Base-by-base conservation (phyloP, 1,284 basidiomycete genomes). In the Cutaneotrichosporon sp. region DNA sequence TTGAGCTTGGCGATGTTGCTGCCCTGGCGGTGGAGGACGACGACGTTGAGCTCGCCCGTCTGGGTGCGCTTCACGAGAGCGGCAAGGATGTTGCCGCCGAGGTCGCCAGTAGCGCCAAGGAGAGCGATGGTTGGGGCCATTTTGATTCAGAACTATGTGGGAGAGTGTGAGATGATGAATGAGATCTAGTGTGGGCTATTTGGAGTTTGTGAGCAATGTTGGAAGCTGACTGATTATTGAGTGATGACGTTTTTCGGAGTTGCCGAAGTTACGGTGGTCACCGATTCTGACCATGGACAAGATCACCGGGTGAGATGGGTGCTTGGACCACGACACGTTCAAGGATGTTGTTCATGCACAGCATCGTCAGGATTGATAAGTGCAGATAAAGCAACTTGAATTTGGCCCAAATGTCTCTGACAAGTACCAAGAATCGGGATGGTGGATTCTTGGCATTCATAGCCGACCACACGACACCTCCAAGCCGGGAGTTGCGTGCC, bases 1-100 rank as follows among this genome's bases (percentile, higher is more conserved):
- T 32, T 58, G 34, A 51, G 31, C n/a, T 50, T 51, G 14, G n/a
- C 16, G 21, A 63, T n/a, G 47, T 68, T 47, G 22, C 61, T 62
- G 13, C 46, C 22, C 1, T 61, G 49, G 21, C 69, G 66, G 56
- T 66, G 65, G n/a, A 68, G 56, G 31, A 65, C 59, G 13, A 70
- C 32, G 42, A 69, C 47, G 18, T 53, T 42, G 55, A 65, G 16
- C 51, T 63, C 58, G 58, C 66, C 61, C 3, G 57, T 21, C 11
- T 42, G 5, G 34, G 56, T 38, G n/a, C 30, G 56, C 34, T 56
- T 50, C 26, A 22, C 18, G 38, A 68, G 58, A 9, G 58, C 31
- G 26, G 46, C n/a, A 51, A 60, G 53, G 38, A 65, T 22, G 18
- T 21, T 9, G 16, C 32, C 3, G 38, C 69, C 67, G 18, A 67